Conservation (phyloP, 2,329 filamentous ascomycete species). For the Canariomyces notabilis region DNA sequence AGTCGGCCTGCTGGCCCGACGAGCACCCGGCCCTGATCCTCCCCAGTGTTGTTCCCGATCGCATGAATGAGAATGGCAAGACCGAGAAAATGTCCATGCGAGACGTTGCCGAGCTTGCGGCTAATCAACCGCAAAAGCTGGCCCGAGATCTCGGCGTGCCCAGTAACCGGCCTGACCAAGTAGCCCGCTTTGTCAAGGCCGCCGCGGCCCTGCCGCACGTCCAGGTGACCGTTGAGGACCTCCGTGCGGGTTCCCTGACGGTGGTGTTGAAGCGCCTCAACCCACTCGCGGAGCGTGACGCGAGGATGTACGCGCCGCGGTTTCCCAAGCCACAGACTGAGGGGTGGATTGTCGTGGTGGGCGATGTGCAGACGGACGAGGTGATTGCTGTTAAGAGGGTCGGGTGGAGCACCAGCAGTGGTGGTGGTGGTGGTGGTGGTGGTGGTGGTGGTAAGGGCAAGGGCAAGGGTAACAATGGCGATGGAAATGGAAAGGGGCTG, state of each 20-base stretch:
- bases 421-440: constrained; percentile 17
- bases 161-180: constrained; percentile 32
- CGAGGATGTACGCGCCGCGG: constrained; percentile 75
- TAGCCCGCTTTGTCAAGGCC: constrained; percentile 52
- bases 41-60: constrained; percentile 55
- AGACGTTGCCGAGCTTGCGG: constrained; percentile 35
- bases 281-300: constrained; percentile 57
- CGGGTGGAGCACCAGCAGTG: constrained; percentile 54
- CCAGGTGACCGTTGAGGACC: constrained; percentile 52
- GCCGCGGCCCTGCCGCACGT: constrained; percentile 65
- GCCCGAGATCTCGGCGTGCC: constrained; percentile 49
- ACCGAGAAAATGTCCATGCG: constrained; percentile 40
- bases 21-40: constrained; percentile 76
- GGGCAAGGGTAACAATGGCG: no score
- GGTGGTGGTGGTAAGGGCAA: constrained; percentile 23
- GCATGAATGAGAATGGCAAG: constrained; percentile 34
- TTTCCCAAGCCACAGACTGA: constrained; percentile 95
- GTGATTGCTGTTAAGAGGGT: constrained; percentile 82
- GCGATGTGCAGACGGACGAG: constrained; percentile 63
- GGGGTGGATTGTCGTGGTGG: constrained; percentile 82
- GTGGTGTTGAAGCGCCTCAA: constrained; percentile 65
- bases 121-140: constrained; percentile 31
- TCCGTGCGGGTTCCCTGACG: constrained; percentile 59
- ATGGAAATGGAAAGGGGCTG: constrained; percentile 27
- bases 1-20: constrained; percentile 84